Evolutionary conservation across 768 basidiomycete species (phyloP), one percentile per base, ranked within the genome.

Genomic region (Boletales sp.): DNA sequence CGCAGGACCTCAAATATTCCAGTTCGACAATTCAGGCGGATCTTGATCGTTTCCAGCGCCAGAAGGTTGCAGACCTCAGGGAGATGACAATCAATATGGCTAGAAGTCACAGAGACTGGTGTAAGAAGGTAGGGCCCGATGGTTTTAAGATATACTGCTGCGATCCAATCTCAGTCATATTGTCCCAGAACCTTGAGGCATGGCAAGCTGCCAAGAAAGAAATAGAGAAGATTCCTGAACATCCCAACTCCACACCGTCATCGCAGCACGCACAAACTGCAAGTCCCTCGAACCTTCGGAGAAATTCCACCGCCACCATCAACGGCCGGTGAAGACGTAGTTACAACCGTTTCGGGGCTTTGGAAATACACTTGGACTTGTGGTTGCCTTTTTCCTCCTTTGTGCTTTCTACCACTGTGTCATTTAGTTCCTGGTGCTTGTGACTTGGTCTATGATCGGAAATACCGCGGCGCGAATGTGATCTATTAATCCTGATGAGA

Each of bases 141-240:
- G 18, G 10, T 46, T 46, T 48, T 41, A 13, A 49, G 43, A 37
- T 47, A 43, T 35, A n/a, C 35, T 47, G 6, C 43, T 41, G 43
- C 47, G 45, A 57, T 45, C 47, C 48, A 47, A 57, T 45, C 48
- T 66, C 48, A 57, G 50, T 46, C 40, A 24, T 50, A 52, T 53
- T 48, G 29, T 47, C 37, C 43, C 58, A 97, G 95, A 99, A 98
- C 71, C 75, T 99, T 43, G 90, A 97, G 62, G 90, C 87, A 46
- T 99, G 97, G 97, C 87, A 95, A 72, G 93, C 93, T 61, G 97
- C 93, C 9, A 91, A 91, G 74, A 81, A 80, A 58, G 94, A 95
- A 62, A 90, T 97, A 56, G 83, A 84, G 47, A 86, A 86, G 70
- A 94, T 99, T 64, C 86, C 92, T 32, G 81, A 85, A 48, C 94